phyloP scores from a whole-genome alignment of 2,329 filamentous ascomycete genomes.

The Penicillium brasilianum region DNA sequence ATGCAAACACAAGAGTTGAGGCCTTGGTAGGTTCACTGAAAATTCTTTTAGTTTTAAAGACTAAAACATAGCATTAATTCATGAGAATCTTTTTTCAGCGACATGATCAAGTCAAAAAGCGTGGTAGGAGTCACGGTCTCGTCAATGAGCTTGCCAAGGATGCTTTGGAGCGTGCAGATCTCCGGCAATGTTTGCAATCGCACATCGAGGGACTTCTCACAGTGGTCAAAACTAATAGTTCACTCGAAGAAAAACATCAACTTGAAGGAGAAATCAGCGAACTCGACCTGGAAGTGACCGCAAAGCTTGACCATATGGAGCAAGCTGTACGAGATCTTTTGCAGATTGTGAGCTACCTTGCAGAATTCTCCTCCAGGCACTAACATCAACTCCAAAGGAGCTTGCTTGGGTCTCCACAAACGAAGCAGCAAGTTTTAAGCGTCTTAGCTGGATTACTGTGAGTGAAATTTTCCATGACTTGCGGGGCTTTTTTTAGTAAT shows the following conservation, averaged over 20 bases:
- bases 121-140: conserved; percentile 1
- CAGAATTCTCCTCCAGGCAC: neutral
- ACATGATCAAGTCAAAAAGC: conserved; percentile 2
- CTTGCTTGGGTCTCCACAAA: conserved; percentile 1
- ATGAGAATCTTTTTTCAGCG: neutral
- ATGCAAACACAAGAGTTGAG: neutral
- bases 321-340: neutral
- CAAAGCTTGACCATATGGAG: neutral
- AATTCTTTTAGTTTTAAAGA: neutral
- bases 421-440: conserved; percentile 1
- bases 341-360: neutral
- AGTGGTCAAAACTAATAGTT: neutral
- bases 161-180: neutral
- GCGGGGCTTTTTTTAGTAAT: neutral
- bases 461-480: neutral
- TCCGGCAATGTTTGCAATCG: neutral
- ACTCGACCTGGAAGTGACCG: neutral
- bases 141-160: neutral
- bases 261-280: neutral
- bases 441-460: conserved; percentile 1
- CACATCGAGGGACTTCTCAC: neutral
- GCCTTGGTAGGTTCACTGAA: neutral
- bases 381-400: conserved; percentile 1
- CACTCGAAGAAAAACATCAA: neutral
- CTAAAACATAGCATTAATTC: neutral